A percentile compares a stretch with the other conserved stretches of the same genome.
phyloP scores from a whole-genome alignment of 768 basidiomycete species.

The Hypholoma fasciculare region DNA sequence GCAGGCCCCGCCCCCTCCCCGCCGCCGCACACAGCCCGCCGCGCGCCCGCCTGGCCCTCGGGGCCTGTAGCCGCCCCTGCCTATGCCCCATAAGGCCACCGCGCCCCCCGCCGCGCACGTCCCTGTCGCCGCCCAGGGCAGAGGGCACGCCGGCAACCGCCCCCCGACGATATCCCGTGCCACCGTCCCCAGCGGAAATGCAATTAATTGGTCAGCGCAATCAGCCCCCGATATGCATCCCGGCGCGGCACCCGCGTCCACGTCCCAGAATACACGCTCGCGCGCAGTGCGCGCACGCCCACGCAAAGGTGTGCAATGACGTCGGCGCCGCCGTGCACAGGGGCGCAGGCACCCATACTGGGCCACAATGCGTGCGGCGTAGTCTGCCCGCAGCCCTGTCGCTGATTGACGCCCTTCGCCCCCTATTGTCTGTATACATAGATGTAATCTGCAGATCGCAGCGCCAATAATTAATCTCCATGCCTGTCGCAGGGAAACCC shows the following conservation, averaged over 20 bases:
- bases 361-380: neutral
- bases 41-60: constrained; percentile 7
- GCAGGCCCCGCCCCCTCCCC: constrained; percentile 11
- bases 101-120: neutral
- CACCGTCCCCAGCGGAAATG: constrained; percentile 1
- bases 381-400: neutral
- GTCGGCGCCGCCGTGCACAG: neutral
- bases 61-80: neutral
- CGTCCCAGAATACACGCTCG: neutral
- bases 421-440: neutral
- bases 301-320: neutral
- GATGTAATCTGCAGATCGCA: neutral
- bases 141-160: constrained; percentile 8
- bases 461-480: neutral
- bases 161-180: constrained; percentile 20
- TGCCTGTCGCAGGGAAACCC: neutral
- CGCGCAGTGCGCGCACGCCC: too few species aligned
- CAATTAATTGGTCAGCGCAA: neutral
- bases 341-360: neutral
- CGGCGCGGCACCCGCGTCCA: neutral
- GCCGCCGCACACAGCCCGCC: constrained; percentile 17
- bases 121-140: constrained; percentile 3
- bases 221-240: neutral
- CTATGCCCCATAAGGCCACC: constrained; percentile 1
- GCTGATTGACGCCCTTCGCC: neutral